A percentile compares a stretch with the other conserved stretches of the same genome.
Conservation (phyloP, 192 early-diverging fungal genomes). For the Coemansia guatemalensis region DNA sequence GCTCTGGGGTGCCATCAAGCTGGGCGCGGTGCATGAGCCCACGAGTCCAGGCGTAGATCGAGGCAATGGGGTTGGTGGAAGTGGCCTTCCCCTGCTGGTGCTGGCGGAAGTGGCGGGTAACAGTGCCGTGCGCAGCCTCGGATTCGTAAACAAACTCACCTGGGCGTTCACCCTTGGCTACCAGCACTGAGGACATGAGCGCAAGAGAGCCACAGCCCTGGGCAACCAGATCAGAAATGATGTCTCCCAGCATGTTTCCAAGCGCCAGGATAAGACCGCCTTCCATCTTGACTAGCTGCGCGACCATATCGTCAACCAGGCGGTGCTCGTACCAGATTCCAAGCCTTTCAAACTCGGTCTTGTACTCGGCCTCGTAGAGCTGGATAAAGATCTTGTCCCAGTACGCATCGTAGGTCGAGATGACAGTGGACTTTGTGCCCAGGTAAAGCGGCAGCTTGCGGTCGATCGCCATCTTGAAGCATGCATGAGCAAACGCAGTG, state of each 20-base stretch:
- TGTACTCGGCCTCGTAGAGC: constrained; percentile 86
- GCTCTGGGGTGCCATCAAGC: constrained; percentile 79
- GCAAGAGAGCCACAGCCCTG: constrained; percentile 94
- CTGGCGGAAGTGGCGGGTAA: constrained; percentile 91
- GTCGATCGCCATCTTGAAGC: constrained; percentile 89
- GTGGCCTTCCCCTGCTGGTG: constrained; percentile 96
- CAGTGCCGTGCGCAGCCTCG: constrained; percentile 97
- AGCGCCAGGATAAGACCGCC: constrained; percentile 93
- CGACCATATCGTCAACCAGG: constrained; percentile 98
- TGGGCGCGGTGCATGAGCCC: constrained; percentile 94
- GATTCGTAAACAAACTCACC: constrained; percentile 72
- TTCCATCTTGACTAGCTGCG: constrained; percentile 91
- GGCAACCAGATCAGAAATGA: constrained; percentile 95
- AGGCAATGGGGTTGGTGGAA: constrained; percentile 95
- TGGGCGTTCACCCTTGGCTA: constrained; percentile 90
- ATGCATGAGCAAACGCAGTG: constrained; percentile 89
- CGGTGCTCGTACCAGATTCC: constrained; percentile 98
- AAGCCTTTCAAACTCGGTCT: constrained; percentile 73
- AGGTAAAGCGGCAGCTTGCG: constrained; percentile 94
- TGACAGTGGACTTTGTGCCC: constrained; percentile 96
- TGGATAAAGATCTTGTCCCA: constrained; percentile 98
- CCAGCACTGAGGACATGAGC: constrained; percentile 95
- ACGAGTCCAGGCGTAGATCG: constrained; percentile 95
- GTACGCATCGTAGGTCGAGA: constrained; percentile 95
- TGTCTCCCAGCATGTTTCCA: constrained; percentile 97